Evolutionary conservation across 257 asterid species (phyloP).

Genomic region (Solanum tarapatanum): DNA sequence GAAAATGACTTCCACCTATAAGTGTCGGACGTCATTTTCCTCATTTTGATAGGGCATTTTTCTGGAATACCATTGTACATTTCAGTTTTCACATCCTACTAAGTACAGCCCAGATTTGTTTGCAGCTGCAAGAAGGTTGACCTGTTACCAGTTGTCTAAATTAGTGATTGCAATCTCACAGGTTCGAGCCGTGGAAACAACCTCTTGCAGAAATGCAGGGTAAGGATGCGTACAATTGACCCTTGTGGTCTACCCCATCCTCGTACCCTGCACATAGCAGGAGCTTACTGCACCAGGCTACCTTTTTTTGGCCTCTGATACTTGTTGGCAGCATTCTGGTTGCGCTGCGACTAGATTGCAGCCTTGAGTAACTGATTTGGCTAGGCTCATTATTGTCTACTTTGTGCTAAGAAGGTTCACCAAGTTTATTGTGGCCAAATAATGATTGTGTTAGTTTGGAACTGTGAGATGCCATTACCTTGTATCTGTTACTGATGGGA

Average conservation of each 20-base stretch:
- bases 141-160: background rate
- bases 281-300: background rate
- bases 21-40: background rate
- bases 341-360: background rate
- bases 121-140: background rate
- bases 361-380: background rate
- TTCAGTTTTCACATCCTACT: background rate
- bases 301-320: background rate
- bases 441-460: background rate
- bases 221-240: background rate
- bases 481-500: background rate
- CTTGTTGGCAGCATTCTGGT: background rate
- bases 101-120: background rate
- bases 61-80: background rate
- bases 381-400: background rate
- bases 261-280: background rate
- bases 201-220: background rate
- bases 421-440: background rate
- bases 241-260: background rate
- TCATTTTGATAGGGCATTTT: background rate
- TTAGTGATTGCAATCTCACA: background rate
- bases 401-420: background rate
- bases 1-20: background rate
- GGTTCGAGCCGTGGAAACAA: background rate
- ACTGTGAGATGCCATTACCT: background rate